phyloP scores from a whole-genome alignment of 1,139 yeast genomes.

The Protomyces gravidus region DNA sequence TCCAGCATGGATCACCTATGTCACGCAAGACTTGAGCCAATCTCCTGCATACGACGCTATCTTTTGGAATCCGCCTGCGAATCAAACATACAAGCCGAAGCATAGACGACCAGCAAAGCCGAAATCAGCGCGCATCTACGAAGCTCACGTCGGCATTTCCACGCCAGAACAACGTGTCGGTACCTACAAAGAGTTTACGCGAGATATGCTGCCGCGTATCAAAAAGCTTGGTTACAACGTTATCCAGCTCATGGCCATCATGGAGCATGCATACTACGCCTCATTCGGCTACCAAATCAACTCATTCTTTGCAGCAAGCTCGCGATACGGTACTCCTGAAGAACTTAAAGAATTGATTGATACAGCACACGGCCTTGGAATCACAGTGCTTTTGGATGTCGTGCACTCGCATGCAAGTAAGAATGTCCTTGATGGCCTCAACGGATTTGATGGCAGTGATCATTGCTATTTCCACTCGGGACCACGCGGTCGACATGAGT shows the following conservation, averaged over 20 bases:
- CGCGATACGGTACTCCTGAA: constrained; percentile 84
- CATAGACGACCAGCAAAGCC: constrained; percentile 55
- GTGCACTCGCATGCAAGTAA: constrained; percentile 96
- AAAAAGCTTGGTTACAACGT: constrained; percentile 83
- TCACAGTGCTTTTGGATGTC: constrained; percentile 79
- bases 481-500: constrained; percentile 73
- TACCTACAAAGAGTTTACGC: constrained; percentile 76
- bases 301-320: constrained; percentile 81
- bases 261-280: constrained; percentile 99
- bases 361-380: constrained; percentile 83
- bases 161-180: constrained; percentile 84
- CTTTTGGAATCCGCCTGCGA: constrained; percentile 75
- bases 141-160: constrained; percentile 92
- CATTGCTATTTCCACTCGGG: constrained; percentile 92
- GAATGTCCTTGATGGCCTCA: constrained; percentile 88
- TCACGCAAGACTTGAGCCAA: constrained; percentile 57
- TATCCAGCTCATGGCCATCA: constrained; percentile 92
- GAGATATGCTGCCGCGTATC: constrained; percentile 75
- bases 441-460: constrained; percentile 91
- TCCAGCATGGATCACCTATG: constrained; percentile 86
- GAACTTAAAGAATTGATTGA: constrained; percentile 86
- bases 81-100: constrained; percentile 54
- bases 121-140: constrained; percentile 70
- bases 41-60: constrained; percentile 73
- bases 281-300: constrained; percentile 96